A percentile compares a stretch with the other conserved stretches of the same genome.
Evolutionary conservation across 2,329 filamentous ascomycete species (phyloP).

Genomic region (Epichloe bromicola): DNA sequence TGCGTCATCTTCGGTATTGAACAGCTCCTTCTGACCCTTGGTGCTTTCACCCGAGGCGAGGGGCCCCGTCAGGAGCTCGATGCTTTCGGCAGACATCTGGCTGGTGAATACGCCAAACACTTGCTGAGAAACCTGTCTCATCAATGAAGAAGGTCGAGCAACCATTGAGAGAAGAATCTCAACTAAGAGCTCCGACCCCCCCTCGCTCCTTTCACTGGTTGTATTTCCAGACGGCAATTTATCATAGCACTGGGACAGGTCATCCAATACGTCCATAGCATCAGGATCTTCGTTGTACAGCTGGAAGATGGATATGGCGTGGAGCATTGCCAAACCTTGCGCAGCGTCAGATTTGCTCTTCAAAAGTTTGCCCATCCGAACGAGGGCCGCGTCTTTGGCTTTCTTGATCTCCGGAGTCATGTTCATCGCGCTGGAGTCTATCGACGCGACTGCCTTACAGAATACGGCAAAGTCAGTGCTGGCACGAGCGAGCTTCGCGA

Average conservation of each 20-base stretch:
- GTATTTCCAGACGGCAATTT: slow-evolving; percentile 39
- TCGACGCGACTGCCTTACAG: slow-evolving; percentile 39
- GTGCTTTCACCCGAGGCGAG: slow-evolving; percentile 68
- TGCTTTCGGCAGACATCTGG: slow-evolving; percentile 58
- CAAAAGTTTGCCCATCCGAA: slow-evolving; percentile 39
- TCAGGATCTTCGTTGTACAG: slow-evolving; percentile 84
- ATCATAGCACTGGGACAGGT: slow-evolving; percentile 65
- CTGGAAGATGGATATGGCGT: slow-evolving; percentile 74
- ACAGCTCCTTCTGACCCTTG: slow-evolving; percentile 75
- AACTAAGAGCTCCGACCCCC: slow-evolving; percentile 59
- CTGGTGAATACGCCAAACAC: slow-evolving; percentile 75
- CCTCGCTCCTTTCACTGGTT: slow-evolving; percentile 38
- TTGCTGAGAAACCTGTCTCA: slow-evolving; percentile 75
- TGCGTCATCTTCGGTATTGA: slow-evolving; percentile 53
- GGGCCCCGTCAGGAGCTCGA: slow-evolving; percentile 54
- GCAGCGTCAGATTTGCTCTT: slow-evolving; percentile 28
- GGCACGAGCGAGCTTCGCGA: slow-evolving; percentile 43
- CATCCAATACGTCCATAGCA: slow-evolving; percentile 67
- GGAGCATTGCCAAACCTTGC: slow-evolving; percentile 65
- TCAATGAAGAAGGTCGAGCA: slow-evolving; percentile 69
- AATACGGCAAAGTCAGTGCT: slow-evolving; percentile 39
- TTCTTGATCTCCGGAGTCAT: slow-evolving; percentile 44
- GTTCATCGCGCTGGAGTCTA: slow-evolving; percentile 36
- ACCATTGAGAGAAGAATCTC: slow-evolving; percentile 87
- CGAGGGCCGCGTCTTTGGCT: slow-evolving; percentile 38